phyloP scores from a whole-genome alignment of 2,329 filamentous ascomycete genomes.

The Cadophora malorum region DNA sequence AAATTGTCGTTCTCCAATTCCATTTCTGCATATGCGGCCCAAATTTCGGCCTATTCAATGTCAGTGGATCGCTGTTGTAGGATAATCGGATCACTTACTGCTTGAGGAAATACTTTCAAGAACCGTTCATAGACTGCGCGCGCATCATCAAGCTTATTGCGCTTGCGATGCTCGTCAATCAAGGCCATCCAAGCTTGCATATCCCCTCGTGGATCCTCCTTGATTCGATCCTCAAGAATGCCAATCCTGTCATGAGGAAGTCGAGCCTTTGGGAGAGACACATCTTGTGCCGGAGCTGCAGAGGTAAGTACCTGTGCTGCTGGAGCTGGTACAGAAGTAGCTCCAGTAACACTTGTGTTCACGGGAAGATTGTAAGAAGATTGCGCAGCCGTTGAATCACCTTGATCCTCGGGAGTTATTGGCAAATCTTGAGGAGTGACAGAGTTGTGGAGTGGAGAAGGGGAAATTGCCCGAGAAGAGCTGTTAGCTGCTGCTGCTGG shows the following conservation, averaged over 20 bases:
- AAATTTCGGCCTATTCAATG: slow-evolving; percentile 77
- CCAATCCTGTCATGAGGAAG: slow-evolving; percentile 47
- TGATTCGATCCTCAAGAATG: slow-evolving; percentile 83
- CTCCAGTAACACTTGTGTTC: slow-evolving; percentile 37
- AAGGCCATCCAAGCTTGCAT: slow-evolving; percentile 89
- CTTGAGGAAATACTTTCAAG: slow-evolving; percentile 84
- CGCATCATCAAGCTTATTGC: slow-evolving; percentile 81
- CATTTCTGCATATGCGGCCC: slow-evolving; percentile 88
- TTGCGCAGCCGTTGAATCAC: slow-evolving; percentile 39
- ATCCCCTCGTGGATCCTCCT: slow-evolving; percentile 91
- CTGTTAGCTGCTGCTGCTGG: slow-evolving; percentile 36
- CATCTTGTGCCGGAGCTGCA: slow-evolving; percentile 36
- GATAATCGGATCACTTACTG: slow-evolving; percentile 66
- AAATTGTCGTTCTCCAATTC: slow-evolving; percentile 89
- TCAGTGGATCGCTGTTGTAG: slow-evolving; percentile 45
- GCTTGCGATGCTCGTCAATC: slow-evolving; percentile 82
- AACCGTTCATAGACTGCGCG: slow-evolving; percentile 85
- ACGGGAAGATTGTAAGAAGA: slow-evolving; percentile 39
- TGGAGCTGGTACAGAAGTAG: slow-evolving; percentile 36
- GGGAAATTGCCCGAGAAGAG: slow-evolving; percentile 41
- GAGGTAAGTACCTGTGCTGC: slow-evolving; percentile 40
- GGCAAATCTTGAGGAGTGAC: slow-evolving; percentile 40
- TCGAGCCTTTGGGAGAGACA: slow-evolving; percentile 44
- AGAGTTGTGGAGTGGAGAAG: slow-evolving; percentile 44
- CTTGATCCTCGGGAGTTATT: slow-evolving; percentile 40